Base-by-base conservation (phyloP, 495 filamentous ascomycete species). In the Daldinia childiae region DNA sequence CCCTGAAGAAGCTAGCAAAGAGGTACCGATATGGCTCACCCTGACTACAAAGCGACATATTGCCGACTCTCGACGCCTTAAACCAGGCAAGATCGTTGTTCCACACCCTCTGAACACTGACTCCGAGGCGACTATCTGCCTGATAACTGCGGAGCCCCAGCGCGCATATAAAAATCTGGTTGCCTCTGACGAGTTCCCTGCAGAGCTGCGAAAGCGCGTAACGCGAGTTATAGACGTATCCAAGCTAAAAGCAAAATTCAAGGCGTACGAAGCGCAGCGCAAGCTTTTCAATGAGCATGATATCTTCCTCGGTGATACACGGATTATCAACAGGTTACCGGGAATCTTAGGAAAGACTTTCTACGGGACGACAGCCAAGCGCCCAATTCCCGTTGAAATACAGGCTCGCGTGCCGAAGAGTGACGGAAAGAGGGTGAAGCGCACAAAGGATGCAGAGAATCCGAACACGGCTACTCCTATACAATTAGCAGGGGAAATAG, bases 11-110 rank as follows among this genome's bases (percentile, higher is more conserved):
- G 85, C 90, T 62, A 87, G 88, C 60, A 87, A 89, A 66, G 82
- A 87, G 66, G 77, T 79, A 1, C 87, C 92, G 3, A 83, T 98
- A 61, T 97, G 92, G 91, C 87, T 99, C 34, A 88, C 90, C 11
- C 81, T 99, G 57, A 92, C 93, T 52, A 97, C 94, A 51, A 98
- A 98, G 82, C 93, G 92, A 80, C 92, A 95, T 77, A 89, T 95
- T 62, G 83, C 88, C 60, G 90, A 93, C 75, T 87, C 87, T 74
- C 89, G 89, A 77, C 87, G 87, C 45, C 85, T 98, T 59, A 97
- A 97, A 83, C 95, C 95, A 26, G 63, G 69, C 67, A 84, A 83
- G 66, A 85, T 86, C 67, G 56, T 81, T 3, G 79, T 91, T 7
- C 92, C 93, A 12, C 88, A 95, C 78, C 83, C 92, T 4, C 86